Evolutionary conservation across 2,329 filamentous ascomycete species (phyloP).

Genomic region (Verticillium isaacii): DNA sequence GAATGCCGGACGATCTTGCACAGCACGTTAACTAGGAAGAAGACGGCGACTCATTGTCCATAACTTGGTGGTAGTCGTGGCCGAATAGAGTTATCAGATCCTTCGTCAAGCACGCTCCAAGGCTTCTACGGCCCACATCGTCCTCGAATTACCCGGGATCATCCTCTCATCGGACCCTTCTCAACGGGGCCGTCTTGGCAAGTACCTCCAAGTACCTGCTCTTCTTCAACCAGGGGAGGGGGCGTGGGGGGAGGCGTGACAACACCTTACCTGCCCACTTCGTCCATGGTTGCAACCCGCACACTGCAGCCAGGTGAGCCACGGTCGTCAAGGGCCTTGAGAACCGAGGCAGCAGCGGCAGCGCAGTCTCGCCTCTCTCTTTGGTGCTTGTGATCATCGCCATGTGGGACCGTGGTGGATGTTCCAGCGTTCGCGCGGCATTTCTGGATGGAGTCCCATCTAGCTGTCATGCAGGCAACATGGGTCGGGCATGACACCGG

Average conservation of each 20-base stretch:
- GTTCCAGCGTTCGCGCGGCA: neutral
- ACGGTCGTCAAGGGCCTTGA: neutral
- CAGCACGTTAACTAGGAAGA: neutral
- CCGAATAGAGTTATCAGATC: neutral
- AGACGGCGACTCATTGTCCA: neutral
- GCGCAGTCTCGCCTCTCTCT: neutral
- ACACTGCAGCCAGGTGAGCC: neutral
- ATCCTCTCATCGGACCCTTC: neutral
- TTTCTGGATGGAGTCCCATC: neutral
- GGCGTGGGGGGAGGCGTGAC: neutral
- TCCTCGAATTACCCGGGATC: neutral
- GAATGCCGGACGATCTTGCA: neutral
- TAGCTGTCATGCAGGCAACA: neutral
- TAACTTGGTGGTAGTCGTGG: neutral
- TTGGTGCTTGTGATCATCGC: neutral
- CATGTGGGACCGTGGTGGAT: neutral
- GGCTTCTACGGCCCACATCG: neutral
- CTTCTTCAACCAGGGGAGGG: neutral
- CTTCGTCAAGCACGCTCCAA: neutral
- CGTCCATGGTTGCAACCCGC: neutral
- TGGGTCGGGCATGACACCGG: neutral
- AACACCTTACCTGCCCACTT: neutral
- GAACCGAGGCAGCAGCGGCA: neutral
- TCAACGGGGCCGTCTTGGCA: neutral
- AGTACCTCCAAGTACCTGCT: neutral